Percentiles rank a stretch among this genome's conserved stretches.
phyloP scores from a whole-genome alignment of 371 early-diverging fungal genomes.

The Furculomyces boomerangus region DNA sequence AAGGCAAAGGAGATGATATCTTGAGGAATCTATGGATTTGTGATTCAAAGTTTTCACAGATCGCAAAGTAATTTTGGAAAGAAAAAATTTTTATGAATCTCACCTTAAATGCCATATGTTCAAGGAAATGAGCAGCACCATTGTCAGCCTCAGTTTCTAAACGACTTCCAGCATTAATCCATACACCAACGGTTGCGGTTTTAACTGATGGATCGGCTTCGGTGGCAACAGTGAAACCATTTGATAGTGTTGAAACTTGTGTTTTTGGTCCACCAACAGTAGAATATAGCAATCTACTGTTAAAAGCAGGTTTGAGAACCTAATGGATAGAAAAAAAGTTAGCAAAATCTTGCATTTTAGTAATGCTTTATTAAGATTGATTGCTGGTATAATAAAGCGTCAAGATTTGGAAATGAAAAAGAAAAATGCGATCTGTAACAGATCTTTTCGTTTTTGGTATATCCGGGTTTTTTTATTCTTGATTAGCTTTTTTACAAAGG shows the following conservation, averaged over 20 bases:
- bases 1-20: too few relatives aligned
- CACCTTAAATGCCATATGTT: slow-evolving; percentile 98
- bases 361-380: not conserved
- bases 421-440: not conserved
- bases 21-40: too few relatives aligned
- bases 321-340: not conserved
- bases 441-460: too few relatives aligned
- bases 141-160: slow-evolving; percentile 79
- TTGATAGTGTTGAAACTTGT: slow-evolving; percentile 52
- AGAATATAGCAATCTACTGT: not conserved
- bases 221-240: slow-evolving; percentile 90
- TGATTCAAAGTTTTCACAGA: too few relatives aligned
- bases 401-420: not conserved
- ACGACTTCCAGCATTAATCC: slow-evolving; percentile 94
- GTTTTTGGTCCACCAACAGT: slow-evolving; percentile 5
- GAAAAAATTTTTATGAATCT: not conserved
- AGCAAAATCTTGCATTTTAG: not conserved
- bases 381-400: not conserved
- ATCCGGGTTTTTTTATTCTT: too few relatives aligned
- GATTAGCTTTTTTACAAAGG: too few relatives aligned
- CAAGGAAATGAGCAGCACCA: slow-evolving; percentile 93
- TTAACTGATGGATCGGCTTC: slow-evolving; percentile 79
- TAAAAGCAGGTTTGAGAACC: not conserved
- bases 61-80: not conserved
- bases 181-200: slow-evolving; percentile 95